phyloP scores from a whole-genome alignment of 2,329 filamentous ascomycete genomes.

The Monosporascus sp. region DNA sequence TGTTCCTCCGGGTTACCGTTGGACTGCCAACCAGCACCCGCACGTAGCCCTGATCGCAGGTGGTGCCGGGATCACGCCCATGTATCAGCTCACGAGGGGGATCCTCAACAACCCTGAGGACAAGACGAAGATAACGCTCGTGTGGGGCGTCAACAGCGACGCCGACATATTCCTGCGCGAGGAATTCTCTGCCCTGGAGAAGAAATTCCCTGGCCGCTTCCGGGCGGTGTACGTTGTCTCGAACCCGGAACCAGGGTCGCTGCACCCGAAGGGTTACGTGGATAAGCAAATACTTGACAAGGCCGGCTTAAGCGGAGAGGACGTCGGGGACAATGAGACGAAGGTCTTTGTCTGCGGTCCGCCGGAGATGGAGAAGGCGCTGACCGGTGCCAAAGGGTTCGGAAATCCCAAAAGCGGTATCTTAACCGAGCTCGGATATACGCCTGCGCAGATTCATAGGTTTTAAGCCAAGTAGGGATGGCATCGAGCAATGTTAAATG shows the following conservation, averaged over 20 bases:
- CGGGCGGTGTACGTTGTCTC: conserved; percentile 53
- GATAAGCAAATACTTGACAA: conserved; percentile 49
- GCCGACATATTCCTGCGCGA: conserved; percentile 53
- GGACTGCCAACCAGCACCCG: conserved; percentile 42
- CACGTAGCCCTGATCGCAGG: conserved; percentile 63
- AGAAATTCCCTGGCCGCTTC: conserved; percentile 48
- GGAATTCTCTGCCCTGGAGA: conserved; percentile 48
- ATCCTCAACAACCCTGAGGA: conserved; percentile 59
- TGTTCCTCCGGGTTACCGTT: conserved; percentile 47
- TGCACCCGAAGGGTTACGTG: conserved; percentile 50
- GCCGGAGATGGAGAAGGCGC: conserved; percentile 56
- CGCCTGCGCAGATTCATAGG: conserved; percentile 50
- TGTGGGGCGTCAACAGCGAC: conserved; percentile 63
- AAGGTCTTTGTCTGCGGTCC: conserved; percentile 68
- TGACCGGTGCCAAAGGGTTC: conserved; percentile 36
- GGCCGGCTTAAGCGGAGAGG: conserved; percentile 30
- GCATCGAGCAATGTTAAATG: background rate
- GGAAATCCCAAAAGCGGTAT: conserved; percentile 38
- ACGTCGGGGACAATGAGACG: conserved; percentile 28
- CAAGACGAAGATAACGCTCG: conserved; percentile 55
- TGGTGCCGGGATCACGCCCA: conserved; percentile 67
- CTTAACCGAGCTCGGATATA: conserved; percentile 51
- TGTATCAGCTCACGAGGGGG: conserved; percentile 58
- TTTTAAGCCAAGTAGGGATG: conserved; percentile 34
- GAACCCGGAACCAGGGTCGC: conserved; percentile 34